These are phyloP conservation scores for Pyrrhoderma lamaoense DNA, from an alignment of 1,284 basidiomycete genomes.

Conservation along the genomic window DNA sequence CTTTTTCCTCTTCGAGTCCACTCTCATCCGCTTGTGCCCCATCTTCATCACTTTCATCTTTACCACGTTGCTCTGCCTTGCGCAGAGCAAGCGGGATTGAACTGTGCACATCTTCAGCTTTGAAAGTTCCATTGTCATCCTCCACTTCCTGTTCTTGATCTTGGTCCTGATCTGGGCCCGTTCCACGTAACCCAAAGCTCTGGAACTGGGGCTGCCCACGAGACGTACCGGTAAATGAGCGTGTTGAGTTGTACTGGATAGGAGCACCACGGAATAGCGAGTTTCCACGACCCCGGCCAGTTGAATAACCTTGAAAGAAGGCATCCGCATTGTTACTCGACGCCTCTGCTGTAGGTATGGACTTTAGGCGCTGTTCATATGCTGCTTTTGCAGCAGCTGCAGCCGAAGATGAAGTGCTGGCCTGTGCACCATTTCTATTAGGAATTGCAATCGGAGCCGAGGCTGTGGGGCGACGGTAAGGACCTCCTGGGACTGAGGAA, in stretches of 20 bases:
- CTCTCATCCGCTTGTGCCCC: constrained; percentile 26
- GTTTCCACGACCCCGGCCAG: constrained; percentile 20
- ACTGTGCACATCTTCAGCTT: constrained; percentile 52
- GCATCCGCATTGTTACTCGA: constrained; percentile 3
- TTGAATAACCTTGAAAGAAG: not conserved
- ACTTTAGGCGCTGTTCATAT: constrained; percentile 26
- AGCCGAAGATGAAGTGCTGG: constrained; percentile 21
- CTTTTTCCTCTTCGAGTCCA: constrained; percentile 23
- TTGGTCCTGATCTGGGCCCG: not conserved
- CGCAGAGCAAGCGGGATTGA: constrained; percentile 53
- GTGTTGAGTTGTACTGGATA: constrained; percentile 31
- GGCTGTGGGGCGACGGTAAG: constrained; percentile 33
- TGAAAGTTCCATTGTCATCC: constrained; percentile 27
- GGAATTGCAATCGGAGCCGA: constrained; percentile 35
- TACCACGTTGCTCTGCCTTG: constrained; percentile 25
- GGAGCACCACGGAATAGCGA: constrained; percentile 28
- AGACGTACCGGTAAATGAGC: constrained; percentile 28
- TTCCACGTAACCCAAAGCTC: constrained; percentile 22
- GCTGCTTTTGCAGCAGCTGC: constrained; percentile 27
- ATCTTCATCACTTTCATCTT: constrained; percentile 20
- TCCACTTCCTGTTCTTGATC: constrained; percentile 21
- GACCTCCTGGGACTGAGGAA: constrained; percentile 32
- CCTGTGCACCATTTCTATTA: constrained; percentile 35
- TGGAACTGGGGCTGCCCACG: constrained; percentile 15
- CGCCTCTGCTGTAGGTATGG: constrained; percentile 14